phyloP scores from a whole-genome alignment of 2,329 filamentous ascomycete species.

The Fusarium oligoseptatum region DNA sequence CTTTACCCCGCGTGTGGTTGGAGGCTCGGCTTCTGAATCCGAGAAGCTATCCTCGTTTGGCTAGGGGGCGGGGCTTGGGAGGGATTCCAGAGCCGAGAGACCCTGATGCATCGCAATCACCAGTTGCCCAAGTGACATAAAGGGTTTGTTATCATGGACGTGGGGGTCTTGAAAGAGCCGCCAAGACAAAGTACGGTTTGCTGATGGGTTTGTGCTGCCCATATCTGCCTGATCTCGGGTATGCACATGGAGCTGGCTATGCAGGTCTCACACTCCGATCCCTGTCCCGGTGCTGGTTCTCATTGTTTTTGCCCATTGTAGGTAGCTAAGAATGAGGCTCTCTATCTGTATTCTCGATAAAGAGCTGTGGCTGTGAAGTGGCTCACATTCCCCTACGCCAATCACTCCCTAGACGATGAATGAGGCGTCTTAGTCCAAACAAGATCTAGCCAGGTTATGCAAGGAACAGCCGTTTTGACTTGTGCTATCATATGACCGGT shows the following conservation, averaged over 20 bases:
- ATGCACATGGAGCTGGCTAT: background rate
- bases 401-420: background rate
- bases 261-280: background rate
- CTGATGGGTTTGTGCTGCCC: background rate
- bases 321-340: background rate
- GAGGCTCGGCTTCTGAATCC: constrained; percentile 19
- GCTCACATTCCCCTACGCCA: background rate
- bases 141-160: background rate
- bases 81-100: background rate
- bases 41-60: background rate
- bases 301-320: background rate
- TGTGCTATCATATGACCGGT: background rate
- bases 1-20: constrained; percentile 4
- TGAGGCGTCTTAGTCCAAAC: background rate
- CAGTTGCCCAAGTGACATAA: background rate
- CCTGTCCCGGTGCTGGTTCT: background rate
- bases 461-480: constrained; percentile 1
- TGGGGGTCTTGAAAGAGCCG: background rate
- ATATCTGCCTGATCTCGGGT: background rate
- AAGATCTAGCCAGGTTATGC: background rate
- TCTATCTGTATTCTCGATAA: background rate
- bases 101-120: background rate
- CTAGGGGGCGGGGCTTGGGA: background rate
- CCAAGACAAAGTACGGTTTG: background rate
- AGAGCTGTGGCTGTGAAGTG: background rate